Conservation (phyloP, 306 rosid species). For the Dryas drummondii region DNA sequence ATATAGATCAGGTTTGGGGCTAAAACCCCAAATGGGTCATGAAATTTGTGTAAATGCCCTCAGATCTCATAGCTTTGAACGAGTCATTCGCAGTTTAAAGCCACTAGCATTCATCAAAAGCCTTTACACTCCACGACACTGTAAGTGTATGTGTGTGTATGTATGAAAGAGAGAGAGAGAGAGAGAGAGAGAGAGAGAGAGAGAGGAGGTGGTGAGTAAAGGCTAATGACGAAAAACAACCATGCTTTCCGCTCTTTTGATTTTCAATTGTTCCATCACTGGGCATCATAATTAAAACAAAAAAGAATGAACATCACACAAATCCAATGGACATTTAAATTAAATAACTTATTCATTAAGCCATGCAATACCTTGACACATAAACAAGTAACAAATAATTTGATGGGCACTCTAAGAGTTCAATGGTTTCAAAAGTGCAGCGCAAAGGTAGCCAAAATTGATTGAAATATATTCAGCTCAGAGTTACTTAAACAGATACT, state of each 20-base stretch:
- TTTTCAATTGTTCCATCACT: slow-evolving; percentile 34
- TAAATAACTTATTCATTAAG: too few species aligned
- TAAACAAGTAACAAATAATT: too few species aligned
- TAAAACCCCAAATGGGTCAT: background rate
- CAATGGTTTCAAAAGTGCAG: too few species aligned
- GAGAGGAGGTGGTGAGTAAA: slow-evolving; percentile 2
- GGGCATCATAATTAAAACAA: slow-evolving; percentile 1
- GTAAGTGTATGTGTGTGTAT: background rate
- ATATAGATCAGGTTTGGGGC: background rate
- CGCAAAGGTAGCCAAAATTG: too few species aligned
- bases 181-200: background rate
- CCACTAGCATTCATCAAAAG: slow-evolving; percentile 27
- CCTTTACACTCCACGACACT: slow-evolving; percentile 18
- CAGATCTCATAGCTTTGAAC: slow-evolving; percentile 37
- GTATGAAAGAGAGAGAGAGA: too few species aligned
- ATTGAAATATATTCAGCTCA: too few species aligned
- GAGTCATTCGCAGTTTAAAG: slow-evolving; percentile 20
- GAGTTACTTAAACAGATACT: too few species aligned
- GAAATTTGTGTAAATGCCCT: slow-evolving; percentile 9
- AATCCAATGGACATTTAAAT: too few species aligned
- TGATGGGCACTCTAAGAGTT: too few species aligned
- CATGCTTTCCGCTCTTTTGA: slow-evolving; percentile 22
- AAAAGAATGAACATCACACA: background rate
- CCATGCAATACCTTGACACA: too few species aligned
- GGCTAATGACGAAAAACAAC: slow-evolving; percentile 26